Conservation (phyloP, 164 flowering plant species). For the Liriodendron chinense region DNA sequence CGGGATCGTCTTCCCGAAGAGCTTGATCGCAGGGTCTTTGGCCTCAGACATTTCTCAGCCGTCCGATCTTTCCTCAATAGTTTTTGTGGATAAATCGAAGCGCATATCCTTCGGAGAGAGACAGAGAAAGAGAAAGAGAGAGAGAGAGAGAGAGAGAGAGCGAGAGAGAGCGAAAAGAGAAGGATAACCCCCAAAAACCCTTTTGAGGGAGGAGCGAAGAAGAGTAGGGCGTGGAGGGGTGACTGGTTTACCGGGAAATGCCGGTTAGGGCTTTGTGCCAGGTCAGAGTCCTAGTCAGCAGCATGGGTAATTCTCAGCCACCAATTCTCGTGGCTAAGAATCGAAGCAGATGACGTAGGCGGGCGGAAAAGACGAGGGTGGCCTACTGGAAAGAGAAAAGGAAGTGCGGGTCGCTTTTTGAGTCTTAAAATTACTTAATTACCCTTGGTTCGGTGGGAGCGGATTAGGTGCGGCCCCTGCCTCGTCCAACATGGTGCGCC, state of each 20-base stretch:
- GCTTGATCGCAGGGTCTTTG: constrained; percentile 49
- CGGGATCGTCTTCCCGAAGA: constrained; percentile 47
- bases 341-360: background rate
- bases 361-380: background rate
- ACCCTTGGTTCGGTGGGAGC: background rate
- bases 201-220: background rate
- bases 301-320: constrained; percentile 13
- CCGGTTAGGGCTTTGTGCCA: constrained; percentile 19
- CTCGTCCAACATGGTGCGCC: too few species aligned
- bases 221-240: background rate
- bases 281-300: constrained; percentile 28
- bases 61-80: constrained; percentile 3
- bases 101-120: background rate
- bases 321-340: constrained; percentile 27
- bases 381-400: background rate
- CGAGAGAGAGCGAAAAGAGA: background rate
- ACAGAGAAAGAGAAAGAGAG: background rate
- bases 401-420: background rate
- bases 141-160: too few species aligned
- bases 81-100: constrained; percentile 1
- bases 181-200: constrained; percentile 15
- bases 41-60: constrained; percentile 17
- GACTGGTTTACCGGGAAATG: constrained; percentile 8
- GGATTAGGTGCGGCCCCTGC: too few species aligned
- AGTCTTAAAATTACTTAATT: background rate